A percentile compares a stretch with the other conserved stretches of the same genome.
These are phyloP conservation scores for Penstemon davidsonii DNA, from an alignment of 257 asterid genomes.

Conservation along the genomic window DNA sequence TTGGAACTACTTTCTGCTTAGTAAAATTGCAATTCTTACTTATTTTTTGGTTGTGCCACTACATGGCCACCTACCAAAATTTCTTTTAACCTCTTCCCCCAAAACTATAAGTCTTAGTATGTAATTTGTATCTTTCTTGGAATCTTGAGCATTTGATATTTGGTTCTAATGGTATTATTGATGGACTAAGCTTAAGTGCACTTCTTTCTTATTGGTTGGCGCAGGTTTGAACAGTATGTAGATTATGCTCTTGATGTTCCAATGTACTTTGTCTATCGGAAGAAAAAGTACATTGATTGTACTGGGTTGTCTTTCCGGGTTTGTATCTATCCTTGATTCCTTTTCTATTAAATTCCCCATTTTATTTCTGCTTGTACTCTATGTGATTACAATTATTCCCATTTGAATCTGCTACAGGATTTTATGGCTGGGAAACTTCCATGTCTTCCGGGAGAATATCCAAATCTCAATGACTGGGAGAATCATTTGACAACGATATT, in stretches of 20 bases:
- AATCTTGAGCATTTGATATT: background rate
- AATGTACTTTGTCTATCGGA: slow-evolving; percentile 95
- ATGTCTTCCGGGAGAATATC: slow-evolving; percentile 86
- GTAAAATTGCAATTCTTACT: too few relatives aligned
- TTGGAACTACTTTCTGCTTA: background rate
- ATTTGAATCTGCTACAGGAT: slow-evolving; percentile 55
- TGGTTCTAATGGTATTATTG: slow-evolving; percentile 6
- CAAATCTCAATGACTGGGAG: slow-evolving; percentile 94
- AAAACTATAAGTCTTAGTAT: background rate
- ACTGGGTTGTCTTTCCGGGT: slow-evolving; percentile 95
- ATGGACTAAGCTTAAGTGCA: slow-evolving; percentile 18
- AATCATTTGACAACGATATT: slow-evolving; percentile 94
- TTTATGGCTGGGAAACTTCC: slow-evolving; percentile 94
- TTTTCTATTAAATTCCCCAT: slow-evolving; percentile 7
- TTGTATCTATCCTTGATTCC: slow-evolving; percentile 31
- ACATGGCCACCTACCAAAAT: background rate
- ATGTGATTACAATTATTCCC: slow-evolving; percentile 16
- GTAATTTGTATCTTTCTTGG: slow-evolving; percentile 1
- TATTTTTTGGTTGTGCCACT: too few relatives aligned
- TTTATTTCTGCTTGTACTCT: slow-evolving; percentile 14
- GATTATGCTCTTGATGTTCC: slow-evolving; percentile 99
- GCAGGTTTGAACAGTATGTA: slow-evolving; percentile 94
- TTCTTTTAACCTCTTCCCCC: background rate
- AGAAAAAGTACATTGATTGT: slow-evolving; percentile 75
- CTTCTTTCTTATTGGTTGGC: slow-evolving; percentile 32